A percentile compares a stretch with the other conserved stretches of the same genome.
These are phyloP conservation scores for Trypanosoma brucei DNA, from an alignment of 208 protist species.

Conservation along the genomic window DNA sequence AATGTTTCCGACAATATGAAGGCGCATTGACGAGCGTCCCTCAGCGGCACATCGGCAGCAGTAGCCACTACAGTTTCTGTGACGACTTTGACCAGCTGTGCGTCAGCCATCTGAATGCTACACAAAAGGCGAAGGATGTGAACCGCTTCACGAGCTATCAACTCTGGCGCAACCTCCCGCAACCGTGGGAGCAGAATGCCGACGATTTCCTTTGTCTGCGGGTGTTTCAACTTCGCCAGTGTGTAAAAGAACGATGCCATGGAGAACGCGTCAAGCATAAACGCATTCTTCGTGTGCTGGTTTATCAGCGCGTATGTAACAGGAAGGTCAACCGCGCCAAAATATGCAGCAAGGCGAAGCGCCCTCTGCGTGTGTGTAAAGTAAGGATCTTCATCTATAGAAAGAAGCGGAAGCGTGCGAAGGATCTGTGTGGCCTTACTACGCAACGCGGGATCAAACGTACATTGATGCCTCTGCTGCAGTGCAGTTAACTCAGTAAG, in stretches of 20 bases:
- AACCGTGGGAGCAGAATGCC: slow-evolving; percentile 55
- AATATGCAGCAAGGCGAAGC: slow-evolving; percentile 61
- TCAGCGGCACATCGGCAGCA: slow-evolving; percentile 23
- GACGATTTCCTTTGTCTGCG: slow-evolving; percentile 53
- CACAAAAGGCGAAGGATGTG: slow-evolving; percentile 35
- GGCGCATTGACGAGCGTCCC: slow-evolving; percentile 24
- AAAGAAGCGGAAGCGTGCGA: slow-evolving; percentile 61
- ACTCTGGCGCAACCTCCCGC: slow-evolving; percentile 40
- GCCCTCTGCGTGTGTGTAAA: slow-evolving; percentile 44
- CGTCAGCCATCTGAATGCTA: slow-evolving; percentile 26
- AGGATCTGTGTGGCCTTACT: slow-evolving; percentile 43
- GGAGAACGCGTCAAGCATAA: slow-evolving; percentile 54
- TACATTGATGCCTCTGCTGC: slow-evolving; percentile 34
- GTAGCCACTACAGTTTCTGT: slow-evolving; percentile 27
- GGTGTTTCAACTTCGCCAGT: slow-evolving; percentile 43
- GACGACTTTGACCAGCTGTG: slow-evolving; percentile 24
- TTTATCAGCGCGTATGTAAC: slow-evolving; percentile 70
- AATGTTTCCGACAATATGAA: slow-evolving; percentile 19
- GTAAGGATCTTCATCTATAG: slow-evolving; percentile 64
- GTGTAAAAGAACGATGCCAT: slow-evolving; percentile 36
- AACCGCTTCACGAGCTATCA: slow-evolving; percentile 41
- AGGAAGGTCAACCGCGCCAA: slow-evolving; percentile 34
- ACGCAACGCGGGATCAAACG: slow-evolving; percentile 37
- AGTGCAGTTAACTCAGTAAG: slow-evolving; percentile 42
- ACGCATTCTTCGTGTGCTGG: slow-evolving; percentile 67